These are phyloP conservation scores for Chlorella vulgaris DNA, from an alignment of 139 green algal species.

Conservation along the genomic window DNA sequence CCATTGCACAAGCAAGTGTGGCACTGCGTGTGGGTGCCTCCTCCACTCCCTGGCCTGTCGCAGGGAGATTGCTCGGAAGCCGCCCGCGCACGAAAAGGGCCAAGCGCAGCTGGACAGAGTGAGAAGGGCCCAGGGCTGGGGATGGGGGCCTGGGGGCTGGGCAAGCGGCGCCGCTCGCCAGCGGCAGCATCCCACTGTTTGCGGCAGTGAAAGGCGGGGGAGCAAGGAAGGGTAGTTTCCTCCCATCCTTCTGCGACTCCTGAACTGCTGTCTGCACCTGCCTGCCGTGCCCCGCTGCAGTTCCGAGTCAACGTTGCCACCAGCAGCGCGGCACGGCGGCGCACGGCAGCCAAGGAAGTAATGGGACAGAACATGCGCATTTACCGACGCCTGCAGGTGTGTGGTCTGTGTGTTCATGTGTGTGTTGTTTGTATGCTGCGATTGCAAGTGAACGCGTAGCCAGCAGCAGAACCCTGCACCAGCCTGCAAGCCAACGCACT, in stretches of 20 bases:
- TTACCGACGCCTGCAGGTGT: constrained; percentile 30
- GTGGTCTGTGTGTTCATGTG: neutral
- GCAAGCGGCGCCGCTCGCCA: too few species aligned
- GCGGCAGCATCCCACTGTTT: too few species aligned
- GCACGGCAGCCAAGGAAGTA: neutral
- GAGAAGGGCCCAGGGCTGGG: too few species aligned
- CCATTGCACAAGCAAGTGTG: too few species aligned
- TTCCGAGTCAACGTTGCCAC: constrained; percentile 16
- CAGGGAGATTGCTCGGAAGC: constrained; percentile 10
- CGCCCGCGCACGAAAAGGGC: constrained; percentile 3
- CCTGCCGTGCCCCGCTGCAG: neutral
- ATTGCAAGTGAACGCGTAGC: neutral
- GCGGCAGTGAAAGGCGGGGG: too few species aligned
- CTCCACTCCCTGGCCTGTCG: too few species aligned
- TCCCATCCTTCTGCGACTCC: too few species aligned
- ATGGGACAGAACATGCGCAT: constrained; percentile 34
- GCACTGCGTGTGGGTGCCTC: too few species aligned
- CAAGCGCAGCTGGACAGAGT: constrained; percentile 10
- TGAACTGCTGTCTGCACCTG: neutral
- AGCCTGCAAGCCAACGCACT: too few species aligned
- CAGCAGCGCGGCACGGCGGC: constrained; percentile 5
- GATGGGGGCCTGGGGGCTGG: too few species aligned
- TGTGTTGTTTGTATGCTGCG: neutral
- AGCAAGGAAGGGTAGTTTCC: too few species aligned
- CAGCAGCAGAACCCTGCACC: too few species aligned